Evolutionary conservation across 176 grass and related monocot species (phyloP), one percentile per base, ranked within the genome.

Genomic region (Coix lacrymajobi): DNA sequence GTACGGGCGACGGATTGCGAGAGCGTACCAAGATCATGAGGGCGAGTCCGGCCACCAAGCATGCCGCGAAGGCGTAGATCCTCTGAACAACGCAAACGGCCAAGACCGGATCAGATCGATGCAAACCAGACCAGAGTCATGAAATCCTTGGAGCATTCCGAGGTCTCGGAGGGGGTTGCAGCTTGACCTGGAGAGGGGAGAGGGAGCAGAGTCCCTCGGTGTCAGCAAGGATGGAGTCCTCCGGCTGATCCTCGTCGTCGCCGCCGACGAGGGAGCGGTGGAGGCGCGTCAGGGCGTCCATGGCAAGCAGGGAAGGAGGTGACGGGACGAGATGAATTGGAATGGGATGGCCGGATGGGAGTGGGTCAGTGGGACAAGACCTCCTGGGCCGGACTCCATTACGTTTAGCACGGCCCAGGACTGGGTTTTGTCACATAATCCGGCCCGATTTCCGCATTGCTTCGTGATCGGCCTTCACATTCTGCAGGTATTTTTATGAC

Each of bases 21-120:
- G 52, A 10, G 30, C 29, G 20, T 95, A 98, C 96, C 96, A 98
- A 62, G 62, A 96, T 81, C 96, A 98, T 95, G 43, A 93, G 85
- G n/a, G 85, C 91, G 45, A 95, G 85, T 66, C 91, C 96, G 46
- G 77, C 69, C 76, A 86, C 87, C 62, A 98, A 80, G 73, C 81
- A 95, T 22, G 77, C 83, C 20, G 84, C 89, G 39, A 98, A 98
- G 14, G 82, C 89, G 80, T 95, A 98, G 57, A 98, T 37, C 71
- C 91, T 82, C 96, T 98, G 84, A 43, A 82, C 48, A 37, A 88
- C 17, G 24, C 43, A 75, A 85, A 84, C 57, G 56, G 66, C 49
- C 69, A 84, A 29, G 44, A 57, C 78, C 8, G 45, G n/a, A 11
- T 78, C 69, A 85, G 58, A 85, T 79, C 30, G 73, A 62, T 40